Percentiles rank a stretch among this genome's conserved stretches.
These are phyloP conservation scores for Eucalyptus rudis DNA, from an alignment of 345 rosid species.

Conservation along the genomic window DNA sequence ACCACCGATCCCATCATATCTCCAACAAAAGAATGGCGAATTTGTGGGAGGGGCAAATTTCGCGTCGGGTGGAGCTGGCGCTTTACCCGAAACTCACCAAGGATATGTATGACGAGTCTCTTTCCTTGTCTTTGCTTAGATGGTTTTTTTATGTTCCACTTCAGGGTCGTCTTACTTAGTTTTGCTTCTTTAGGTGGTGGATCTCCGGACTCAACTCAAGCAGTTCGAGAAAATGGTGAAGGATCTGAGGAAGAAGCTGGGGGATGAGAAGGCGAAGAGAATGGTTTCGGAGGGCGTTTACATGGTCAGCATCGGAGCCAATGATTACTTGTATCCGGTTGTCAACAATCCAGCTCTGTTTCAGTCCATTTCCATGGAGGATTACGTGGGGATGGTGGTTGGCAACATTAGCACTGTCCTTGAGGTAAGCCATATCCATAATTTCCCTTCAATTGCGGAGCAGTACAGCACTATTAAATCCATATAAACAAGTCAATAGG, in stretches of 20 bases:
- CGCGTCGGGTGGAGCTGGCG: conserved; percentile 12
- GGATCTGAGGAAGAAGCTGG: not conserved
- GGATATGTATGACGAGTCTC: not conserved
- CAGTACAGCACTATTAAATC: not conserved
- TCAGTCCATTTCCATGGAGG: not conserved
- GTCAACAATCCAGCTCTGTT: not conserved
- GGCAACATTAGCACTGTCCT: conserved; percentile 4
- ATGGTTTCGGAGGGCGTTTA: not conserved
- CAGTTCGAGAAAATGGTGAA: not conserved
- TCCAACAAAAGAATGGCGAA: not conserved
- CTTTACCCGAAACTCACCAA: not conserved
- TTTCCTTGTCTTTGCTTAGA: not conserved
- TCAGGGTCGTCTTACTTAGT: not conserved
- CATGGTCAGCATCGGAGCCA: conserved; percentile 2
- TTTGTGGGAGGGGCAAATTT: conserved; percentile 2
- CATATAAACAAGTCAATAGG: not conserved
- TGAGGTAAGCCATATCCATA: not conserved
- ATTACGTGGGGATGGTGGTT: conserved; percentile 4
- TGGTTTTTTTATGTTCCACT: not conserved
- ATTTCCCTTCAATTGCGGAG: no score
- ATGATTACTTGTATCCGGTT: not conserved
- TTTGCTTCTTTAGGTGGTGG: not conserved
- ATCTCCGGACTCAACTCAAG: conserved; percentile 1
- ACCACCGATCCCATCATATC: not conserved
- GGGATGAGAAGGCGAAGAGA: not conserved